Evolutionary conservation across 2,329 filamentous ascomycete species (phyloP).

Genomic region (Rhinocladiella similis): DNA sequence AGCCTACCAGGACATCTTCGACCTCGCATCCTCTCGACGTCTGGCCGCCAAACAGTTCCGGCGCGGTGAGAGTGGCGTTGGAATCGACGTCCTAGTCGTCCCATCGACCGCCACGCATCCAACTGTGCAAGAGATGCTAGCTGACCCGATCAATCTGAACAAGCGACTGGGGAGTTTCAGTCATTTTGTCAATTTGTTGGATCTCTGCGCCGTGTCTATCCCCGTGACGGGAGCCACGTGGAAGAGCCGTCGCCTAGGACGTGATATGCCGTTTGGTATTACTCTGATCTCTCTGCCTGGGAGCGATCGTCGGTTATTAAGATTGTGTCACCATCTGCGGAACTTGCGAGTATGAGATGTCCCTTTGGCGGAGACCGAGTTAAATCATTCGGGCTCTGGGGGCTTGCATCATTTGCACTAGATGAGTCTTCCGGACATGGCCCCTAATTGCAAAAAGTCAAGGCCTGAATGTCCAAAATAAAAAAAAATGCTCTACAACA

Average conservation of each 20-base stretch:
- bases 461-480: too few relatives aligned
- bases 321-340: neutral
- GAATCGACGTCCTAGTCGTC: conserved; percentile 52
- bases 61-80: conserved; percentile 7
- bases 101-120: conserved; percentile 57
- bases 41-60: conserved; percentile 10
- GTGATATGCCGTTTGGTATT: conserved; percentile 27
- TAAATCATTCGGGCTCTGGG: too few relatives aligned
- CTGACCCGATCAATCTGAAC: conserved; percentile 56
- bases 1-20: conserved; percentile 49
- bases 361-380: too few relatives aligned
- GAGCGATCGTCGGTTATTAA: conserved; percentile 6
- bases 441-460: too few relatives aligned
- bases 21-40: conserved; percentile 10
- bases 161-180: conserved; percentile 57
- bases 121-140: conserved; percentile 51
- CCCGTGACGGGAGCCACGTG: conserved; percentile 46
- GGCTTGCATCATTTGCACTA: too few relatives aligned
- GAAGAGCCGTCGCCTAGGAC: neutral
- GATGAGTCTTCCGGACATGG: too few relatives aligned
- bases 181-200: conserved; percentile 63
- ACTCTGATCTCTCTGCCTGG: conserved; percentile 19
- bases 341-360: too few relatives aligned
- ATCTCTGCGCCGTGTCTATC: conserved; percentile 55
- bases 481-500: too few relatives aligned